phyloP scores from a whole-genome alignment of 306 rosid genomes.

The Psophocarpus tetragonolobus region DNA sequence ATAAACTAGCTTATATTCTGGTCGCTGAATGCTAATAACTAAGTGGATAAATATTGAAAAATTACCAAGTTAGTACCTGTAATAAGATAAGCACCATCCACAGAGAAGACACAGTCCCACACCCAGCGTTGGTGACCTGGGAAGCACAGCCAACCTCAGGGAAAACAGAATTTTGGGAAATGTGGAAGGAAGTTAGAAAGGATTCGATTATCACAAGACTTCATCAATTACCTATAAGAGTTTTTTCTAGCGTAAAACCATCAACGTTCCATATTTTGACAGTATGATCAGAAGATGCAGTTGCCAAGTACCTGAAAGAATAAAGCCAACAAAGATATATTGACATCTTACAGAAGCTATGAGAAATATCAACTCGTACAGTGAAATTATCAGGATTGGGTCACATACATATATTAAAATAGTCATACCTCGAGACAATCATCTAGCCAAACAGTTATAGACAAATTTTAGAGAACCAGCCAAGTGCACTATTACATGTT shows the following conservation, averaged over 20 bases:
- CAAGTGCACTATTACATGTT: background rate
- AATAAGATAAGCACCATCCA: conserved; percentile 95
- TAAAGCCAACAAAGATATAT: conserved; percentile 24
- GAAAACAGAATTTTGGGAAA: conserved; percentile 20
- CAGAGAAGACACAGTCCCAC: conserved; percentile 99
- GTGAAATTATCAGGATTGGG: conserved; percentile 14
- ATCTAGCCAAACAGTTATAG: background rate
- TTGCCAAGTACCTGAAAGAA: conserved; percentile 78
- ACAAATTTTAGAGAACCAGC: background rate
- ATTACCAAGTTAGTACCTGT: conserved; percentile 62
- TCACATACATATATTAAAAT: background rate
- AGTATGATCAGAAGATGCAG: conserved; percentile 91
- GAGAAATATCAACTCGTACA: background rate
- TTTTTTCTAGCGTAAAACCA: conserved; percentile 94
- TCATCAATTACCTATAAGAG: conserved; percentile 66
- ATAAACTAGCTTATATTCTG: background rate
- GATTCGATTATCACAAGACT: conserved; percentile 22
- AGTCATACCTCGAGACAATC: background rate
- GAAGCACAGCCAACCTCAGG: conserved; percentile 34
- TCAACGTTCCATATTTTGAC: conserved; percentile 99
- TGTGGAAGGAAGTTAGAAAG: background rate
- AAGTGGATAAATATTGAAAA: conserved; percentile 5
- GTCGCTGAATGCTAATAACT: background rate
- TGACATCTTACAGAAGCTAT: conserved; percentile 25
- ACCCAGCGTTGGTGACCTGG: conserved; percentile 97